Evolutionary conservation across 345 rosid species (phyloP).

Genomic region (Rubroshorea leprosula): DNA sequence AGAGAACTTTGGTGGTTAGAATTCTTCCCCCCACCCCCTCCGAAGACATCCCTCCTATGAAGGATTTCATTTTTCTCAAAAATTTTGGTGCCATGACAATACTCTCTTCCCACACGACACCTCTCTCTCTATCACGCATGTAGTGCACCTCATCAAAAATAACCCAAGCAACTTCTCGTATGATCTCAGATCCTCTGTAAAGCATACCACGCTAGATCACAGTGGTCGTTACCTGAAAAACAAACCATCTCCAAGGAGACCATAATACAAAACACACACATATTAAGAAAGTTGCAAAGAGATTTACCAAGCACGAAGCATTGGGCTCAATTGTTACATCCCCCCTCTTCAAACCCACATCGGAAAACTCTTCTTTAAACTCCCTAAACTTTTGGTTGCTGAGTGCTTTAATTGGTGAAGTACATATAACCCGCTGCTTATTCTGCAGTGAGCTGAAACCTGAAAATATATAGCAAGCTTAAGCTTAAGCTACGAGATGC

Average conservation of each 20-base stretch:
- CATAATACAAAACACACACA: too few species aligned
- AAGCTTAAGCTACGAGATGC: too few species aligned
- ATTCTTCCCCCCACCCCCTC: too few species aligned
- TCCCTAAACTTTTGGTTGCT: slow-evolving; percentile 96
- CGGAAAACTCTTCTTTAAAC: too few species aligned
- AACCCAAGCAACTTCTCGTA: slow-evolving; percentile 95
- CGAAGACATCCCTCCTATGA: too few species aligned
- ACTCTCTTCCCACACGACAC: slow-evolving; percentile 99
- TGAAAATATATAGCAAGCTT: slow-evolving; percentile 18
- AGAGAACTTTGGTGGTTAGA: too few species aligned
- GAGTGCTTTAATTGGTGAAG: slow-evolving; percentile 97
- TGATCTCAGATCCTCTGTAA: slow-evolving; percentile 88
- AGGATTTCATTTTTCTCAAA: too few species aligned
- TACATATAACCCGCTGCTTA: slow-evolving; percentile 85
- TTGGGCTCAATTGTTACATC: too few species aligned
- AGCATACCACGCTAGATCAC: slow-evolving; percentile 99
- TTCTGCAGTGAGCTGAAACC: slow-evolving; percentile 97
- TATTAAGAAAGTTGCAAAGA: too few species aligned
- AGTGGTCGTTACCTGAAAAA: slow-evolving; percentile 99
- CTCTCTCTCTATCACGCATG: slow-evolving; percentile 98
- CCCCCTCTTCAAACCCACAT: too few species aligned
- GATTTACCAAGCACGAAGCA: too few species aligned
- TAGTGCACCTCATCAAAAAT: slow-evolving; percentile 98
- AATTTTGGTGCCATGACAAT: slow-evolving; percentile 98
- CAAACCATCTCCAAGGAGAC: too few species aligned